Base-by-base conservation (phyloP, 225 moss, liverwort and hornwort genomes). In the Climacium dendroides region DNA sequence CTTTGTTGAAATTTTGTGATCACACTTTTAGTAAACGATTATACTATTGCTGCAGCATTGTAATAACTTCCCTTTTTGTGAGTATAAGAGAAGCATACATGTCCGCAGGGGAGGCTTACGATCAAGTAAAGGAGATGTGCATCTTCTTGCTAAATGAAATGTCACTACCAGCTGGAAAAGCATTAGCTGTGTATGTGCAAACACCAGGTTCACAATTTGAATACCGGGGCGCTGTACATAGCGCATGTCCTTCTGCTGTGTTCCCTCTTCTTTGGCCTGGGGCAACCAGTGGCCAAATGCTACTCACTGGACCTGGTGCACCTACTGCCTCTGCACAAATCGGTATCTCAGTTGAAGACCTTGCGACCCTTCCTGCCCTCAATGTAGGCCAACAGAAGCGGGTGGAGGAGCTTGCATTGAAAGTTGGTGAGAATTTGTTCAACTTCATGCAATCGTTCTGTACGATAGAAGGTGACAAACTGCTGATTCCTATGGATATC, bases 401-500 rank as follows among this genome's bases (percentile, higher is more conserved):
- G 65, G 94, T 98, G 52, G 98, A 96, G 85, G 96, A 96, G 89
- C 92, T 98, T 45, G 96, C 98, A 71, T 90, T 98, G 92, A 98
- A 98, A 89, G 95, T 98, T 29, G 98, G 98, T 26, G 96, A 98
- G 79, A 98, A 98, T 88, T 86, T 98, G 62, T 98, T 98, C 92
- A 98, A 96, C 43, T 96, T 96, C 85, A 98, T 98, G 96, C 96
- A 98, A 82, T 98, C 95, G 14, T 98, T 98, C 81, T 98, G 95
- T 93, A 92, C 94, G 17, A 86, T 96, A 53, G 94, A 98, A 92
- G 95, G 98, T 80, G 95, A 98, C 88, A 96, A 96, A 89, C 82
- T 98, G 17, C 92, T 96, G n/a, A 96, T 98, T 80, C 94, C 98
- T 18, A 96, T 96, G 98, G 96, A 96, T 55, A 95, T 96, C 77